Conservation (phyloP, 1,284 basidiomycete species). For the Gymnopus androsaceus region DNA sequence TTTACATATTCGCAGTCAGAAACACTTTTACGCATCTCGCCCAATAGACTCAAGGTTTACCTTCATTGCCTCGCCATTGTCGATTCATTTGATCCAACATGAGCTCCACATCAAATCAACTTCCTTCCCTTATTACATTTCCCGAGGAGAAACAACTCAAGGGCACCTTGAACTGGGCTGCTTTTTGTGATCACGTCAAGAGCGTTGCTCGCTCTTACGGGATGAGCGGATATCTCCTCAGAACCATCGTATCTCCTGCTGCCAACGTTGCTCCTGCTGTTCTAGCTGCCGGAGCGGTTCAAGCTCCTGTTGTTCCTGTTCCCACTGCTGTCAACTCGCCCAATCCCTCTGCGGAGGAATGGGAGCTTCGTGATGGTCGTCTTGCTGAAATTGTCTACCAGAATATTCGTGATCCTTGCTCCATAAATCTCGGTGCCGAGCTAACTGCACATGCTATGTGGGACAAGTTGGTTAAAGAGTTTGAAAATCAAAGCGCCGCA, state of each 20-base stretch:
- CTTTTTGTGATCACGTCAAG: neutral
- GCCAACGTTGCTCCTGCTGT: neutral
- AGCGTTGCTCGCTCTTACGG: neutral
- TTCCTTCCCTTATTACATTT: too few relatives aligned
- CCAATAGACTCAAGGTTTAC: too few relatives aligned
- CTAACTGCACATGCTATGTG: neutral
- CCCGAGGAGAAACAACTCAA: too few relatives aligned
- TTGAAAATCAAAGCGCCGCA: too few relatives aligned
- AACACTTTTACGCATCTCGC: too few relatives aligned
- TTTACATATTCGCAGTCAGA: too few relatives aligned
- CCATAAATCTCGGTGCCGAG: neutral
- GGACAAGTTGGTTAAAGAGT: too few relatives aligned
- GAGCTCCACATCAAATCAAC: too few relatives aligned
- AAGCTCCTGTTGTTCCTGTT: neutral
- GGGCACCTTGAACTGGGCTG: too few relatives aligned
- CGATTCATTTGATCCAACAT: too few relatives aligned
- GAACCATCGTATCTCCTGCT: neutral
- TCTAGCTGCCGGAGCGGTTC: neutral
- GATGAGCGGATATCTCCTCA: neutral
- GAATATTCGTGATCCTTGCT: neutral
- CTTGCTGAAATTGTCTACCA: neutral
- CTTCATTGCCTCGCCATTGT: too few relatives aligned
- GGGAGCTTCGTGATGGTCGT: neutral
- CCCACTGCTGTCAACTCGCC: neutral
- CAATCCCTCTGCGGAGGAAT: neutral